Conservation (phyloP, 306 rosid genomes). For the Vachellia collinsii region DNA sequence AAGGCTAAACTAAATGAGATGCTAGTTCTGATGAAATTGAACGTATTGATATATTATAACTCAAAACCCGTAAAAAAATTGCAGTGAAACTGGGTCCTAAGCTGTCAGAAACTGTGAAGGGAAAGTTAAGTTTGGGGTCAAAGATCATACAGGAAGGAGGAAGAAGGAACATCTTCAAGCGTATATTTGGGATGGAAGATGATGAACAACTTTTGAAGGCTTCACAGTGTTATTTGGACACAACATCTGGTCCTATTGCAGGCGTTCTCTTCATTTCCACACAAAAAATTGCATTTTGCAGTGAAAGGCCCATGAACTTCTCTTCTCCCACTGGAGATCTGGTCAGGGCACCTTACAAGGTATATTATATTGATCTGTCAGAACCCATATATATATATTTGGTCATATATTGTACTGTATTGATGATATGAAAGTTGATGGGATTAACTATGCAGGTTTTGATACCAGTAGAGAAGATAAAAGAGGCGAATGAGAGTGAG, state of each 20-base stretch:
- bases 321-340: conserved; percentile 51
- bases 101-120: conserved; percentile 65
- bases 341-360: conserved; percentile 66
- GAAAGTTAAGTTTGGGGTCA: conserved; percentile 80
- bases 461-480: conserved; percentile 68
- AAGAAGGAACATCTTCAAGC: conserved; percentile 65
- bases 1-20: not conserved
- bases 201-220: conserved; percentile 84
- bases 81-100: conserved; percentile 75
- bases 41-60: not conserved
- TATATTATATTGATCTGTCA: conserved; percentile 6
- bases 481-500: conserved; percentile 59
- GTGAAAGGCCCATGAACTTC: conserved; percentile 61
- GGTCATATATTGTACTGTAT: not conserved
- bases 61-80: not conserved
- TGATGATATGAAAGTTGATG: not conserved
- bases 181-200: conserved; percentile 59
- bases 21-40: not conserved
- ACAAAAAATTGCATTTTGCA: conserved; percentile 70
- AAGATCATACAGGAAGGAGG: conserved; percentile 75
- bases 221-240: conserved; percentile 78
- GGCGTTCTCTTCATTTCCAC: conserved; percentile 79
- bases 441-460: conserved; percentile 53
- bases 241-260: conserved; percentile 83
- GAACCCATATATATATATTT: not conserved